A percentile compares a stretch with the other conserved stretches of the same genome.
These are phyloP conservation scores for Eucalyptus erythrocorys DNA, from an alignment of 345 rosid genomes.

Conservation along the genomic window DNA sequence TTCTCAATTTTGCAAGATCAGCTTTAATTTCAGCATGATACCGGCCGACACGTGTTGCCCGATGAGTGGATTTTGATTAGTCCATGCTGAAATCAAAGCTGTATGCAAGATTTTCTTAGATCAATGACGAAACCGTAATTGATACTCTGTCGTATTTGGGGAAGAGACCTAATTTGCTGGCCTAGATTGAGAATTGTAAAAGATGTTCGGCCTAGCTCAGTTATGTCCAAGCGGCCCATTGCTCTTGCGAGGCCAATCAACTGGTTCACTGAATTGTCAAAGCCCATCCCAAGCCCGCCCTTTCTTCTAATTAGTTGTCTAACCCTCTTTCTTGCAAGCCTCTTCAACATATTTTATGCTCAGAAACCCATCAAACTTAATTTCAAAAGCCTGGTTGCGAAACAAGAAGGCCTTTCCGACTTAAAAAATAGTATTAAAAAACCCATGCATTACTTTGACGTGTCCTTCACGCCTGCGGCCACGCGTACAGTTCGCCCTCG, in stretches of 20 bases:
- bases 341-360: not conserved
- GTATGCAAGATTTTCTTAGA: too few relatives aligned
- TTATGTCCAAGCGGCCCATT: not conserved
- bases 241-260: not conserved
- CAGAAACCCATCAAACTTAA: not conserved
- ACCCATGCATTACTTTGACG: not conserved
- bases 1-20: too few relatives aligned
- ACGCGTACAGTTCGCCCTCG: not conserved
- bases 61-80: too few relatives aligned
- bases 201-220: not conserved
- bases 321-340: too few relatives aligned
- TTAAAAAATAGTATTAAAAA: not conserved
- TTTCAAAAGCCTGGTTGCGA: not conserved
- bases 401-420: not conserved
- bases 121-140: not conserved
- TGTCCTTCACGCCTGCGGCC: not conserved
- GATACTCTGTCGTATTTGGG: not conserved
- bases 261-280: not conserved
- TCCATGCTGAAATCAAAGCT: too few relatives aligned
- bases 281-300: not conserved
- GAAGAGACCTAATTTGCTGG: not conserved
- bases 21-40: too few relatives aligned
- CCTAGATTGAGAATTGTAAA: not conserved
- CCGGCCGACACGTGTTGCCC: accelerated
- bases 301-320: not conserved